Base-by-base conservation (phyloP, 371 early-diverging fungal genomes). In the Sanchytrium tribonematis region DNA sequence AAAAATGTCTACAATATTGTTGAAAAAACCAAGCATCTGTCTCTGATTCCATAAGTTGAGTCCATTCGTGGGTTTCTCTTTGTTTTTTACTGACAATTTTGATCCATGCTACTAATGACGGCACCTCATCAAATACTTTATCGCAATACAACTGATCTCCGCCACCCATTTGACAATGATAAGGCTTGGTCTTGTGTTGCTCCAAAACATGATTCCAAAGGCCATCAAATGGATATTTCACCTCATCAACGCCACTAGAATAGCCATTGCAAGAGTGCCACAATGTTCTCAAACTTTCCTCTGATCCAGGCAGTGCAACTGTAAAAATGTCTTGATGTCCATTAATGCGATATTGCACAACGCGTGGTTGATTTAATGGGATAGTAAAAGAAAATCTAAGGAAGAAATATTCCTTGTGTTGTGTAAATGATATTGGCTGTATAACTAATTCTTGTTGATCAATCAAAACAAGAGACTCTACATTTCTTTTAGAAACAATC, bases 71-170 rank as follows among this genome's bases (percentile, higher is more conserved):
- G 31, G 73, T 75, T 67, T 78, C 77, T 0, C 82, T 75, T 66
- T 75, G 77, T 29, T 74, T 71, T 69, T 83, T 83, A 70, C 77
- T 77, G 69, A 80, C 80, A 31, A 83, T 77, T 0, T 72, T 71
- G 12, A 84, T 73, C 86, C 85, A 88, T 17, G 81, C 80, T 70
- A 77, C 74, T 79, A 83, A 79, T 30, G 78, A 75, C 16, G 78
- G 73, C 66, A 78, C 74, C 83, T 78, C 70, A 85, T 73, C 1
- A 27, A 30, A 70, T 5, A 77, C 17, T 29, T 76, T 74, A 77
- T 88, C 89, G 31, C 82, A 79, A 71, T 90, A 89, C 28, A 91
- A 74, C 75, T 91, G 91, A 74, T 89, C 90, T 30, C 89, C 91
- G 27, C 89, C 89, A 48, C 90, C 89, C 28, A 91, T 75, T 80